Conservation (phyloP, 805 yeast species). For the Candida dajiaensis region DNA sequence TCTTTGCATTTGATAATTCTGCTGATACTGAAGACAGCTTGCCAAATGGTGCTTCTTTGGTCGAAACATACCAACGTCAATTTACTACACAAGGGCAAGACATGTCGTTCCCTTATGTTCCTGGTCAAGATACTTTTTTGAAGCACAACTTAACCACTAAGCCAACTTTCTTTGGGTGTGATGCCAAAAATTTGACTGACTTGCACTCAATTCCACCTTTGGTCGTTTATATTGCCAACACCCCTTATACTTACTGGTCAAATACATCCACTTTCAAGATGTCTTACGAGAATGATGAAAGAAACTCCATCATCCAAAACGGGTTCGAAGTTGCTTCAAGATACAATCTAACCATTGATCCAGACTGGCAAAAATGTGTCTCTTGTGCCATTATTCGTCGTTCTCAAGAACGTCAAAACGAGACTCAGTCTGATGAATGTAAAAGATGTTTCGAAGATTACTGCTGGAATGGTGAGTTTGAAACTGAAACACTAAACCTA, state of each 20-base stretch:
- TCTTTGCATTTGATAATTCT: constrained; percentile 64
- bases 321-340: constrained; percentile 70
- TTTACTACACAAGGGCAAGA: constrained; percentile 43
- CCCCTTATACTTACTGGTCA: constrained; percentile 56
- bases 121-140: constrained; percentile 57
- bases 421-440: constrained; percentile 60
- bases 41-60: constrained; percentile 66
- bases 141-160: constrained; percentile 53
- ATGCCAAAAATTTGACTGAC: constrained; percentile 53
- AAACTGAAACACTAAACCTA: not conserved
- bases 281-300: constrained; percentile 52
- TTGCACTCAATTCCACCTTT: constrained; percentile 60
- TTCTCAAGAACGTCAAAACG: constrained; percentile 61
- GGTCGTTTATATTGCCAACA: constrained; percentile 71
- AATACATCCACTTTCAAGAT: constrained; percentile 72
- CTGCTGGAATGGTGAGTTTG: constrained; percentile 63
- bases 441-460: constrained; percentile 60
- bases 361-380: constrained; percentile 66
- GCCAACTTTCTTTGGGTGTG: constrained; percentile 84
- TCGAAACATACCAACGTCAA: constrained; percentile 53
- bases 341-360: constrained; percentile 60
- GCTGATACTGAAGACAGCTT: constrained; percentile 54
- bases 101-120: constrained; percentile 75
- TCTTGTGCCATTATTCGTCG: constrained; percentile 82
- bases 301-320: constrained; percentile 55